phyloP scores from a whole-genome alignment of 1,284 basidiomycete genomes.

The Pseudozyma hubeiensis region DNA sequence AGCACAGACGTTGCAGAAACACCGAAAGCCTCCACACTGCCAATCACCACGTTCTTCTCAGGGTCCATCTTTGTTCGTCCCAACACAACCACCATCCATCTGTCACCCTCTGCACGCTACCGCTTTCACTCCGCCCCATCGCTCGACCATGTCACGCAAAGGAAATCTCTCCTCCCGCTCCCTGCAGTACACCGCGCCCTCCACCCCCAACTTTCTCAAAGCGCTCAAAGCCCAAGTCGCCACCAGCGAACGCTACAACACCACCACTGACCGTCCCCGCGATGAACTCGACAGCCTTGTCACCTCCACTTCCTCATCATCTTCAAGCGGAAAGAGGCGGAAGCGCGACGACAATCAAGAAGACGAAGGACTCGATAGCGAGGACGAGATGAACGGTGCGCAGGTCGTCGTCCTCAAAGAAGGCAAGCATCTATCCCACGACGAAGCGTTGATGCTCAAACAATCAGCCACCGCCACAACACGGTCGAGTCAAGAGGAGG shows the following conservation, averaged over 20 bases:
- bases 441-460: conserved; percentile 33
- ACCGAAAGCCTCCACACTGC: too few relatives aligned
- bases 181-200: conserved; percentile 28
- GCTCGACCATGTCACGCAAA: conserved; percentile 27
- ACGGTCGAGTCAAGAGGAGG: neutral
- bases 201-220: conserved; percentile 32
- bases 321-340: neutral
- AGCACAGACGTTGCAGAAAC: too few relatives aligned
- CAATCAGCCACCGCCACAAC: neutral
- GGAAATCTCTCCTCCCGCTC: conserved; percentile 26
- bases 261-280: neutral
- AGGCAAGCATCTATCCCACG: conserved; percentile 51
- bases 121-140: too few relatives aligned
- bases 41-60: too few relatives aligned
- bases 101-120: neutral
- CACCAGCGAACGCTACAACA: conserved; percentile 8
- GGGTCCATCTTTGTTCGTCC: neutral
- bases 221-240: conserved; percentile 41
- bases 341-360: conserved; percentile 2
- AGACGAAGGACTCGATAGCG: conserved; percentile 21
- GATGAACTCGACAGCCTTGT: conserved; percentile 35
- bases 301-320: conserved; percentile 6
- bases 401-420: conserved; percentile 61
- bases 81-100: neutral
- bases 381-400: conserved; percentile 50